A percentile compares a stretch with the other conserved stretches of the same genome.
Conservation (phyloP, 2,329 filamentous ascomycete species). For the Atkinsonella texensis region DNA sequence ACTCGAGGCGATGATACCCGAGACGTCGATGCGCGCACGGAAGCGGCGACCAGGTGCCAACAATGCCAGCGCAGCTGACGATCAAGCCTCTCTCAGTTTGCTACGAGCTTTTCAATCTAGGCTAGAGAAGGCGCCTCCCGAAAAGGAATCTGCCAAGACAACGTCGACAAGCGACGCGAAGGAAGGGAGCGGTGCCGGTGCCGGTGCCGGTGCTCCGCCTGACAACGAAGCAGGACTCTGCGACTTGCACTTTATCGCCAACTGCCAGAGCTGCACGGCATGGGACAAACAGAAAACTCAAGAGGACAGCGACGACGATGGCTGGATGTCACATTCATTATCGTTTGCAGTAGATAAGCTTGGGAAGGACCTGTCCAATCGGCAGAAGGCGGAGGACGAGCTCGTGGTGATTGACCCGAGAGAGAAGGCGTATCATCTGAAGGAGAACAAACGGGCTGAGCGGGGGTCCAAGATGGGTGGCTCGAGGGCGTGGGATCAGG, state of each 20-base stretch:
- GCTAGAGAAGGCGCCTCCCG: slow-evolving; percentile 44
- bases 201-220: slow-evolving; percentile 3
- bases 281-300: slow-evolving; percentile 57
- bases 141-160: slow-evolving; percentile 27
- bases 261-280: slow-evolving; percentile 81
- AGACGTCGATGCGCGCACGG: slow-evolving; percentile 56
- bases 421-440: slow-evolving; percentile 64
- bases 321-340: slow-evolving; percentile 79
- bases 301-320: slow-evolving; percentile 48
- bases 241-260: slow-evolving; percentile 89
- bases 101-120: slow-evolving; percentile 72
- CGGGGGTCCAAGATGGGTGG: slow-evolving; percentile 41
- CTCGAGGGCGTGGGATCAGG: slow-evolving; percentile 45
- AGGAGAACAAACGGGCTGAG: slow-evolving; percentile 49
- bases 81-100: slow-evolving; percentile 54
- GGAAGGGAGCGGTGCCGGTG: slow-evolving; percentile 5
- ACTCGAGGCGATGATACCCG: slow-evolving; percentile 62
- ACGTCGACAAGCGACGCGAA: slow-evolving; percentile 23
- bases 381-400: slow-evolving; percentile 83
- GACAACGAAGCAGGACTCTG: slow-evolving; percentile 68
- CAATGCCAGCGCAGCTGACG: slow-evolving; percentile 40
- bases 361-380: slow-evolving; percentile 85
- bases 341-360: slow-evolving; percentile 81
- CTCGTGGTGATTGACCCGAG: slow-evolving; percentile 86
- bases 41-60: slow-evolving; percentile 52